Evolutionary conservation across 2,329 filamentous ascomycete genomes (phyloP).

Genomic region (Trichoderma atroviride): DNA sequence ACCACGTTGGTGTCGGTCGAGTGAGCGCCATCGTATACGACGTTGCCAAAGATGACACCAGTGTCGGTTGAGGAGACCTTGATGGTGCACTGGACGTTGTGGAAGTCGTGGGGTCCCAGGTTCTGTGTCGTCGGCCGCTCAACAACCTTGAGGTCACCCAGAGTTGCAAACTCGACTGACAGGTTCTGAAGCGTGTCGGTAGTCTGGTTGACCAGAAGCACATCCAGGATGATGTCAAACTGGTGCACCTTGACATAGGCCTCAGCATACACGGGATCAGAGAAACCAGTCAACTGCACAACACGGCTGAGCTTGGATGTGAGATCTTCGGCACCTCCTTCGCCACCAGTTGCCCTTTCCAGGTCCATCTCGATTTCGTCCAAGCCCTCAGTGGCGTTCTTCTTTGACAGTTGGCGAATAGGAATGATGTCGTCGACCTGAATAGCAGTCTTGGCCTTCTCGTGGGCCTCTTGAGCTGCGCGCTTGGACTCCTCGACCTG

Average conservation of each 20-base stretch:
- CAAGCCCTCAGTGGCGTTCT: conserved; percentile 77
- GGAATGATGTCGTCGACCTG: conserved; percentile 94
- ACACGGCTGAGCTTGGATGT: conserved; percentile 94
- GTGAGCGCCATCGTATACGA: conserved; percentile 93
- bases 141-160: conserved; percentile 96
- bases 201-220: conserved; percentile 95
- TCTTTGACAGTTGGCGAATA: conserved; percentile 91
- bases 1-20: conserved; percentile 95
- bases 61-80: conserved; percentile 98
- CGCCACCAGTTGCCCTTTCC: conserved; percentile 91
- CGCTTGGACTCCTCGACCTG: conserved; percentile 97
- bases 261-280: conserved; percentile 97
- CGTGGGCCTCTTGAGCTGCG: conserved; percentile 87
- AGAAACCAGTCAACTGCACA: conserved; percentile 97
- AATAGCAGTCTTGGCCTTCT: conserved; percentile 90
- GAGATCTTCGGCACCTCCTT: conserved; percentile 79
- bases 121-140: conserved; percentile 97
- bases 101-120: conserved; percentile 90
- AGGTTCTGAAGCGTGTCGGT: conserved; percentile 95
- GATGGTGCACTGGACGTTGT: conserved; percentile 97
- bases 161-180: conserved; percentile 96
- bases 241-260: conserved; percentile 98
- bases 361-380: conserved; percentile 89
- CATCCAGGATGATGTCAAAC: conserved; percentile 96
- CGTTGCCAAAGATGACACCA: conserved; percentile 97